phyloP scores from a whole-genome alignment of 495 filamentous ascomycete species.

The Podospora australis region DNA sequence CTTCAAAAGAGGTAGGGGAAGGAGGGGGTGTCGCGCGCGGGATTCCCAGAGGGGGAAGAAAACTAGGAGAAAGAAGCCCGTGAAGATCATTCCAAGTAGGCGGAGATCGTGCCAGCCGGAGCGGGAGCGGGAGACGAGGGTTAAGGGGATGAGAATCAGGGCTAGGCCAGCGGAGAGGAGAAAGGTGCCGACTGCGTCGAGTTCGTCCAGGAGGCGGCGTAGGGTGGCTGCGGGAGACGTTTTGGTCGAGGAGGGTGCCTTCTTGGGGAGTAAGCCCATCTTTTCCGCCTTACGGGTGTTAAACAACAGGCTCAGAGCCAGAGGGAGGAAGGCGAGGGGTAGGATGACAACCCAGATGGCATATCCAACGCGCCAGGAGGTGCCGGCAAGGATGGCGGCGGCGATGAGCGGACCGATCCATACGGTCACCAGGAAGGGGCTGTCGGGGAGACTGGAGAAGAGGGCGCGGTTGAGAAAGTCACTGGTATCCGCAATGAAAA shows the following conservation, averaged over 20 bases:
- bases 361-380: slow-evolving; percentile 57
- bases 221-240: slow-evolving; percentile 9
- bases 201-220: slow-evolving; percentile 48
- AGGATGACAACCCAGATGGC: slow-evolving; percentile 54
- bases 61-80: slow-evolving; percentile 50
- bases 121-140: slow-evolving; percentile 41
- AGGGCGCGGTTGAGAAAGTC: slow-evolving; percentile 55
- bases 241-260: not conserved
- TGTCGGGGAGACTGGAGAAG: slow-evolving; percentile 51
- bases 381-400: slow-evolving; percentile 33
- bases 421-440: slow-evolving; percentile 57
- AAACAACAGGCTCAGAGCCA: slow-evolving; percentile 45
- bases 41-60: slow-evolving; percentile 55
- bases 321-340: slow-evolving; percentile 46
- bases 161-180: slow-evolving; percentile 52
- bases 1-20: slow-evolving; percentile 52
- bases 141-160: slow-evolving; percentile 60
- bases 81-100: slow-evolving; percentile 51
- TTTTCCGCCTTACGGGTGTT: slow-evolving; percentile 50
- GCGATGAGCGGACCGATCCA: slow-evolving; percentile 44
- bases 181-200: slow-evolving; percentile 53
- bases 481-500: slow-evolving; percentile 63
- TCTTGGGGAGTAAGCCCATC: slow-evolving; percentile 26
- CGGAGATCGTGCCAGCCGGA: slow-evolving; percentile 45
- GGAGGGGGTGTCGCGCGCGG: slow-evolving; percentile 49